A percentile compares a stretch with the other conserved stretches of the same genome.
Evolutionary conservation across 2,329 filamentous ascomycete species (phyloP).

Genomic region (Aspergillus fumigatiaffinis): DNA sequence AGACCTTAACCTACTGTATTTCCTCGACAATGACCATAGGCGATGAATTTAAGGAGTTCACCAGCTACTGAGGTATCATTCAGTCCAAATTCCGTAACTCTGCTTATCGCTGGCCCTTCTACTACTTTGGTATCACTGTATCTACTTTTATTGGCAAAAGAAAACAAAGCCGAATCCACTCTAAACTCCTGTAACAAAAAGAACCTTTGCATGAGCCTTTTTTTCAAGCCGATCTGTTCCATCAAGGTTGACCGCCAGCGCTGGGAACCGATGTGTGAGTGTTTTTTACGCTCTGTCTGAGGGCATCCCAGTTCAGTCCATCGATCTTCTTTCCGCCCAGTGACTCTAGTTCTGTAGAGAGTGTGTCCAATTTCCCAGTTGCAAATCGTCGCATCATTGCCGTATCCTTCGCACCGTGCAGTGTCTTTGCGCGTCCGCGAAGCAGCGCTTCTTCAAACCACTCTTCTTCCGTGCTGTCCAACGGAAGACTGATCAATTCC

Average conservation of each 20-base stretch:
- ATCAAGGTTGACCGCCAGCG: constrained; percentile 6
- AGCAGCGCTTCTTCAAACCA: constrained; percentile 71
- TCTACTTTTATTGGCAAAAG: not conserved
- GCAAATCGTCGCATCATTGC: constrained; percentile 70
- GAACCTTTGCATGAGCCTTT: not conserved
- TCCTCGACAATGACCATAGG: not conserved
- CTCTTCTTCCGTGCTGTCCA: constrained; percentile 65
- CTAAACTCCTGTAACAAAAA: not conserved
- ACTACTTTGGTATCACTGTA: not conserved
- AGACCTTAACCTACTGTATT: not conserved
- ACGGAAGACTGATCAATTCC: constrained; percentile 69
- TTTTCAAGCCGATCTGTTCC: not conserved
- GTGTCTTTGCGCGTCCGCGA: constrained; percentile 59
- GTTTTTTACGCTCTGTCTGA: constrained; percentile 35
- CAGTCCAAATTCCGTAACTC: not conserved
- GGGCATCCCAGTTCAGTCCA: constrained; percentile 51
- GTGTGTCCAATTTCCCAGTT: constrained; percentile 50
- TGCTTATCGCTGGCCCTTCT: not conserved
- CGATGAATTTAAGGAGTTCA: not conserved
- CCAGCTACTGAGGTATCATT: not conserved
- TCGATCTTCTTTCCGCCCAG: constrained; percentile 45
- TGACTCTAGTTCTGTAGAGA: constrained; percentile 31
- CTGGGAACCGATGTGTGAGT: constrained; percentile 16
- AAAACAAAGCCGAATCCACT: not conserved
- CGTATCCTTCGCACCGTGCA: constrained; percentile 67